Evolutionary conservation across 495 filamentous ascomycete genomes (phyloP).

Genomic region (Thermothielavioides terrestris): DNA sequence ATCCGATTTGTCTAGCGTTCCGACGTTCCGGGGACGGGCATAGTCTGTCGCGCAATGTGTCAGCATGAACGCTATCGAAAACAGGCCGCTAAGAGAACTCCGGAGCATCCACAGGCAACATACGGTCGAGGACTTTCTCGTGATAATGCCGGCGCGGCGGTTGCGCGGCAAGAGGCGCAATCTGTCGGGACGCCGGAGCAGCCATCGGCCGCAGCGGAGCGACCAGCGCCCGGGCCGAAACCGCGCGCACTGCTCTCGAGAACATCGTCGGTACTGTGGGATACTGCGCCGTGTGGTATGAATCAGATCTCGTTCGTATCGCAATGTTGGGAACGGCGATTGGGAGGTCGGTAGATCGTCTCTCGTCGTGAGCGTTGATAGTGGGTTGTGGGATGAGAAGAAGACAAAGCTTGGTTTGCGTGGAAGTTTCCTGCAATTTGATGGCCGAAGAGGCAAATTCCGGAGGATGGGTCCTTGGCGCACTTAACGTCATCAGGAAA

Average conservation of each 20-base stretch:
- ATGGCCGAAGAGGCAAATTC: slow-evolving; percentile 27
- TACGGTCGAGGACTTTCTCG: slow-evolving; percentile 64
- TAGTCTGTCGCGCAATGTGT: slow-evolving; percentile 51
- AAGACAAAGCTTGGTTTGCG: no score
- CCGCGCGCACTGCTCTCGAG: slow-evolving; percentile 27
- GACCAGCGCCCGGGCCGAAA: slow-evolving; percentile 20
- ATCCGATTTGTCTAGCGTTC: slow-evolving; percentile 80
- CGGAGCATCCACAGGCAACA: not conserved
- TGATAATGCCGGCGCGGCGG: slow-evolving; percentile 44
- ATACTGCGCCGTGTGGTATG: not conserved
- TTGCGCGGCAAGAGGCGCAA: slow-evolving; percentile 26
- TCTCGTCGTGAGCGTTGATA: no score
- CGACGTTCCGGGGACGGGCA: slow-evolving; percentile 85
- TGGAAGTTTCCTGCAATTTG: no score
- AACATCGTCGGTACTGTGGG: slow-evolving; percentile 23
- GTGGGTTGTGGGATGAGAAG: no score
- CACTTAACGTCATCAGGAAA: slow-evolving; percentile 23
- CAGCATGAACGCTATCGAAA: not conserved
- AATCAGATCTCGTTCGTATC: not conserved
- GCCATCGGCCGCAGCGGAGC: slow-evolving; percentile 17
- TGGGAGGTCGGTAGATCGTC: no score
- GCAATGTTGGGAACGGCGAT: not conserved
- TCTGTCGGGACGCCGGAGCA: slow-evolving; percentile 28
- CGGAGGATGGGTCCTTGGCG: slow-evolving; percentile 6
- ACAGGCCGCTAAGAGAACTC: not conserved